Base-by-base conservation (phyloP, 192 early-diverging fungal species). In the Mortierella antarctica region DNA sequence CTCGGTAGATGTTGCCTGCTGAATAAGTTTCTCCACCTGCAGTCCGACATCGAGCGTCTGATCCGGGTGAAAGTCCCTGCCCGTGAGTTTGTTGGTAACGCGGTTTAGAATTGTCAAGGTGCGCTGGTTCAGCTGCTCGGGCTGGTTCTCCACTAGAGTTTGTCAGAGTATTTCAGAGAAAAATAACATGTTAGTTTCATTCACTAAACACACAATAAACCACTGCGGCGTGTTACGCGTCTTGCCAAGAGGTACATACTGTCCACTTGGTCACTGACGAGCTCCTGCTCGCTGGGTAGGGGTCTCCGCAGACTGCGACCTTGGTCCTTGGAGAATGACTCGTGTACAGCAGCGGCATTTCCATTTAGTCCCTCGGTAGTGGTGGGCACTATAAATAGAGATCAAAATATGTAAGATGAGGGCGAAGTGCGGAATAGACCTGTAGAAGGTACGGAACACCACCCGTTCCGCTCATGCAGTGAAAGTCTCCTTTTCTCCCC, bases 21-120 rank as follows among this genome's bases (percentile, higher is more conserved):
- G 83, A 23, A 99, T 96, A 50, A 99, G 80, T 58, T 90, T 91
- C 48, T 98, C 90, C 4, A 99, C 95, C 76, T 99, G 97, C 11
- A 86, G 88, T 3, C 84, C 86, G 0, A 96, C 94, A 71, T 95
- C 92, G 48, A 99, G 73, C 4, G 89, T 87, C 49, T 88, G 84
- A 47, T 94, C 89, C 5, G 92, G 89, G 40, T 94, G 92, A 79
- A 99, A 99, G 71, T 99, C 97, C 52, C 91, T 88, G 54, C 97
- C 77, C 9, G 94, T 95, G 48, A 99, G 86, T 82, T 99, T 99
- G 88, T 96, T 96, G 45, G 89, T 91, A 18, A 99, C 94, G 14
- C 97, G 88, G 55, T 90, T 93, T 46, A 99, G 89, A 57, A 97
- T 93, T 4, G 88, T 89, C 39, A 95, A 67, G 0, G 97, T 96